These are phyloP conservation scores for Pseudogymnoascus sp. DNA, from an alignment of 2,329 filamentous ascomycete species.

Conservation along the genomic window DNA sequence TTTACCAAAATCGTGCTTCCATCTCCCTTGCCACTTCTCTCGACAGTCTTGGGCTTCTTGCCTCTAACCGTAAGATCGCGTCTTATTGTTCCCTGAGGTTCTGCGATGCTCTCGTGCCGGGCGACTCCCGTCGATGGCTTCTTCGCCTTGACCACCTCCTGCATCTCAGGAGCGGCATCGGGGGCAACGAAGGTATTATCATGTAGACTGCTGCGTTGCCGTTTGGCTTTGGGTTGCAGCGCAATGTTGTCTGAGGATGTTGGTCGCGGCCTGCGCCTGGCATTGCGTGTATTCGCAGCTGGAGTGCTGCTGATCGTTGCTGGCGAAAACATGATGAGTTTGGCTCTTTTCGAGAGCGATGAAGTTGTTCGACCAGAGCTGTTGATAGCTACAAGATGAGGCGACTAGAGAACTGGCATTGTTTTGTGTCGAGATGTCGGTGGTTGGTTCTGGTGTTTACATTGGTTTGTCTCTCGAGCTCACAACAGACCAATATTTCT, in stretches of 20 bases:
- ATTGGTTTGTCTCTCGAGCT: slow-evolving; percentile 6
- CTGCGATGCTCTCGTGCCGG: slow-evolving; percentile 26
- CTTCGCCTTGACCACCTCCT: slow-evolving; percentile 48
- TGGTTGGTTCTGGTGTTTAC: slow-evolving; percentile 7
- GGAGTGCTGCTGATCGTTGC: slow-evolving; percentile 41
- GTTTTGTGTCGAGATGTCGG: slow-evolving; percentile 4
- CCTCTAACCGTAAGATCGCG: slow-evolving; percentile 52
- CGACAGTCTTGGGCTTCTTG: slow-evolving; percentile 56
- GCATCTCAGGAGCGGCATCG: slow-evolving; percentile 44
- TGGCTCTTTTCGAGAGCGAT: not conserved
- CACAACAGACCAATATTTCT: slow-evolving; percentile 1
- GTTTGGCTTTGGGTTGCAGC: slow-evolving; percentile 57
- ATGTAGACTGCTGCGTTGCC: slow-evolving; percentile 50
- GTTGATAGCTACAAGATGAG: not conserved
- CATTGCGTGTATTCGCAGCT: slow-evolving; percentile 51
- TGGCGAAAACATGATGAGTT: slow-evolving; percentile 51
- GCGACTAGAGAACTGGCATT: slow-evolving; percentile 4
- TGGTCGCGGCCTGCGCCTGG: slow-evolving; percentile 52
- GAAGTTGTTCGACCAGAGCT: not conserved
- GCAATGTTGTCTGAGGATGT: slow-evolving; percentile 45
- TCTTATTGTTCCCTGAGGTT: slow-evolving; percentile 19
- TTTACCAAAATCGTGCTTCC: slow-evolving; percentile 59
- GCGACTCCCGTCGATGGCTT: slow-evolving; percentile 34
- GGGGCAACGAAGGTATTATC: slow-evolving; percentile 51
- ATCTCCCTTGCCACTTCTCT: slow-evolving; percentile 63